These are phyloP conservation scores for Flaveria brownii DNA, from an alignment of 129 eudicot genomes.

Conservation along the genomic window DNA sequence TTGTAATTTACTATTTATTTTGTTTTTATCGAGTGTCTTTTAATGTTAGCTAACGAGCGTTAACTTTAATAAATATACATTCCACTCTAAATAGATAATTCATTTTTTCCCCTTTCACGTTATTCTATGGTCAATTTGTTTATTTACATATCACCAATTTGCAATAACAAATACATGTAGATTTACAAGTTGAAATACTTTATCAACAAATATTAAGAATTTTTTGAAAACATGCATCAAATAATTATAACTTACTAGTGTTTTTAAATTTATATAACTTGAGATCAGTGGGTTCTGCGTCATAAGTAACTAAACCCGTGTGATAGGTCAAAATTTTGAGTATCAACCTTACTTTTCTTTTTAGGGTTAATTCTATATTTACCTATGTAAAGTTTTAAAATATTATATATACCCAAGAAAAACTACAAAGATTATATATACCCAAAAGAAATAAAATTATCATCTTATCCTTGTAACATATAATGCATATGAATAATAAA, in stretches of 20 bases:
- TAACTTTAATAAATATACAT: background rate
- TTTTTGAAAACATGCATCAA: background rate
- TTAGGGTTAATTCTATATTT: too few relatives aligned
- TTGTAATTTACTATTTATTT: background rate
- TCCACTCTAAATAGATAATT: background rate
- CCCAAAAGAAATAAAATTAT: too few relatives aligned
- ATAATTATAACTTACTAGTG: background rate
- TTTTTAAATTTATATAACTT: background rate
- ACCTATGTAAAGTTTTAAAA: too few relatives aligned
- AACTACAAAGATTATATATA: too few relatives aligned
- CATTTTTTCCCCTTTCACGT: constrained; percentile 8
- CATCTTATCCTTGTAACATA: too few relatives aligned
- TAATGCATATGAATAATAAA: too few relatives aligned
- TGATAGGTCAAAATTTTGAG: background rate
- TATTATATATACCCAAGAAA: too few relatives aligned
- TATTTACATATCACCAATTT: constrained; percentile 15
- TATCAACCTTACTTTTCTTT: too few relatives aligned
- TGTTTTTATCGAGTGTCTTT: constrained; percentile 20
- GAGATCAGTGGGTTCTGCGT: background rate
- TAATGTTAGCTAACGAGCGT: background rate
- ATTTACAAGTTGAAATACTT: constrained; percentile 19
- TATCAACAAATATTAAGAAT: background rate
- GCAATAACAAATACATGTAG: background rate
- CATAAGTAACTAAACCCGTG: background rate
- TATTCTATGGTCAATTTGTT: constrained; percentile 28